Base-by-base conservation (phyloP, 352 stramenopile genomes). In the Albugo laibachii region DNA sequence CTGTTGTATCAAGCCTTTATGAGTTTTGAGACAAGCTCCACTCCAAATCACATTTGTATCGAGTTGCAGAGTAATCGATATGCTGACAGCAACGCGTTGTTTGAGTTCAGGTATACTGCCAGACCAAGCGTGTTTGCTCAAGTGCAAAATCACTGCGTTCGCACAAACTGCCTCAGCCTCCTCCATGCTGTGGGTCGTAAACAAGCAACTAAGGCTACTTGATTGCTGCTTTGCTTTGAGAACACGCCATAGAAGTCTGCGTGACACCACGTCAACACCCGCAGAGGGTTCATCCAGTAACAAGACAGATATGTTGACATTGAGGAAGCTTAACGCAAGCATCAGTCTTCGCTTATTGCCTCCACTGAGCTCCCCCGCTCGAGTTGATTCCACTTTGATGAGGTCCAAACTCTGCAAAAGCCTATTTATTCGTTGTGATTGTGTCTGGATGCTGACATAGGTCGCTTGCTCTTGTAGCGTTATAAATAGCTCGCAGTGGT, bases 161-260 rank as follows among this genome's bases (percentile, higher is more conserved):
- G 73, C 74, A 45, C 76, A 89, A 41, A 89, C 76, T 5, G 76
- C 73, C 27, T 89, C 76, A 2, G 76, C 73, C 42, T 89, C 76
- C 47, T 89, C 76, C 71, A 89, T 85, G 34, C 76, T 86, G 52
- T 89, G 76, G 3, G 76, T 89, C 20, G 76, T 89, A 45, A 89
- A 89, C 47, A 89, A 49, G 18, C 76, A 89, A 51, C 69, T 80
- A 13, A 64, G 53, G 24, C 59, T 57, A 12, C 60, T 53, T 18
- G 58, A 66, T 40, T 71, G 52, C 0, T 61, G 66, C 41, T 80
- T 83, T 10, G 74, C 63, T 44, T 82, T 52, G 20, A 89, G 49
- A 14, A 85, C 63, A 11, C 71, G 75, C 76, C 76, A 89, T 70
- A 89, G 80, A 15, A 89, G 48, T 2, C 76, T 68, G 1, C 76